These are phyloP conservation scores for Zalaria sp. DNA, from an alignment of 2,329 filamentous ascomycete genomes.

Conservation along the genomic window DNA sequence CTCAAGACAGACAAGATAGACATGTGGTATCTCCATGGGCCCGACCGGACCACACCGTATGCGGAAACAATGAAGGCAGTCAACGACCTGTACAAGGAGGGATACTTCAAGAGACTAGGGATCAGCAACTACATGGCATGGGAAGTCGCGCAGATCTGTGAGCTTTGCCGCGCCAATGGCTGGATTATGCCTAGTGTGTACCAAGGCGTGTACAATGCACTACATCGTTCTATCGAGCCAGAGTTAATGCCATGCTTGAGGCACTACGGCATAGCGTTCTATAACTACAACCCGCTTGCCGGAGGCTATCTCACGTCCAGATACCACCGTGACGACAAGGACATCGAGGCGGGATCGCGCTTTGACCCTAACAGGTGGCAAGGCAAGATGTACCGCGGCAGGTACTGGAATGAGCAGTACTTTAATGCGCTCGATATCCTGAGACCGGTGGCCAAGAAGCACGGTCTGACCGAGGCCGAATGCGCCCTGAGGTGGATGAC, in stretches of 20 bases:
- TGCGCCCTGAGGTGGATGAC: conserved; percentile 31
- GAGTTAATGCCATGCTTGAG: conserved; percentile 30
- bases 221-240: conserved; percentile 23
- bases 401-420: conserved; percentile 28
- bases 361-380: conserved; percentile 27
- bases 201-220: conserved; percentile 30
- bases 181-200: conserved; percentile 32
- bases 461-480: conserved; percentile 27
- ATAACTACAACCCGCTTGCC: conserved; percentile 29
- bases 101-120: conserved; percentile 30
- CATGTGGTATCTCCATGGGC: conserved; percentile 37
- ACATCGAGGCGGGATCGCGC: conserved; percentile 20
- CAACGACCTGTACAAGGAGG: conserved; percentile 30
- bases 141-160: conserved; percentile 34
- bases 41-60: conserved; percentile 32
- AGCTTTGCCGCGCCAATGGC: conserved; percentile 26
- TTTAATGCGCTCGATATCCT: conserved; percentile 30
- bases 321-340: conserved; percentile 21
- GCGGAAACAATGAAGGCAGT: conserved; percentile 33
- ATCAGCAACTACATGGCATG: conserved; percentile 32
- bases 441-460: conserved; percentile 21
- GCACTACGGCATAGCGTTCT: conserved; percentile 27
- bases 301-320: conserved; percentile 32
- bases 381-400: conserved; percentile 21
- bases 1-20: conserved; percentile 28